Base-by-base conservation (phyloP, 208 protist species). In the Leishmania tropica region DNA sequence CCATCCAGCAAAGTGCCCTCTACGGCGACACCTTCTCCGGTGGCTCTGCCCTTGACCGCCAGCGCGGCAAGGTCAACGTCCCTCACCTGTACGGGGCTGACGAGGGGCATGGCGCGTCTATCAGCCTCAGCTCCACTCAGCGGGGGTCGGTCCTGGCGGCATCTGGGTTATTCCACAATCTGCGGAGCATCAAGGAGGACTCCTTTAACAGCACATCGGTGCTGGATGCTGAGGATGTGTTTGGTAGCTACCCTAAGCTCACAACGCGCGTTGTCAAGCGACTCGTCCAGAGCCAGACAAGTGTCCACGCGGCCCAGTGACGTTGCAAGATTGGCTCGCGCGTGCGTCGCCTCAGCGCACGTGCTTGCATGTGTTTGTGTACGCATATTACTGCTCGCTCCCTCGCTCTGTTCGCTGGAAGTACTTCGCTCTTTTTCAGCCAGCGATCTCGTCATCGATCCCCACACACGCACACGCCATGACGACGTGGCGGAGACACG, bases 31-130 rank as follows among this genome's bases (percentile, higher is more conserved):
- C 28, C 21, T 8, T 47, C 48, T 19, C 70, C 19, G 47, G 75
- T 28, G 76, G 56, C 37, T 85, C 76, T 6, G 60, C 37, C 0
- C 70, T 85, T 19, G 78, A 67, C 37, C 60, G 64, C 7, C 82
- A 85, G 58, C 82, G 82, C 48, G 28, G 77, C 28, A 85, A 81
- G 54, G 1, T 85, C 19, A 81, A 85, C 62, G 78, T 79, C 6
- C 42, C 76, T 64, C 67, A 81, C 28, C 56, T 85, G 19, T 81
- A 85, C 81, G 76, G 81, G 35, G 45, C 24, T n/a, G 72, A 78
- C 17, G 77, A 81, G 0, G 21, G 60, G 3, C 40, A 42, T 0
- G 48, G 53, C 0, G 0, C 7, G 19, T 7, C n/a, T 19, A 56
- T 15, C 28, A 71, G 56, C 17, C 77, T 15, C 42, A 40, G 35